Conservation (phyloP, 768 basidiomycete genomes). For the Kwoniella bestiolae region DNA sequence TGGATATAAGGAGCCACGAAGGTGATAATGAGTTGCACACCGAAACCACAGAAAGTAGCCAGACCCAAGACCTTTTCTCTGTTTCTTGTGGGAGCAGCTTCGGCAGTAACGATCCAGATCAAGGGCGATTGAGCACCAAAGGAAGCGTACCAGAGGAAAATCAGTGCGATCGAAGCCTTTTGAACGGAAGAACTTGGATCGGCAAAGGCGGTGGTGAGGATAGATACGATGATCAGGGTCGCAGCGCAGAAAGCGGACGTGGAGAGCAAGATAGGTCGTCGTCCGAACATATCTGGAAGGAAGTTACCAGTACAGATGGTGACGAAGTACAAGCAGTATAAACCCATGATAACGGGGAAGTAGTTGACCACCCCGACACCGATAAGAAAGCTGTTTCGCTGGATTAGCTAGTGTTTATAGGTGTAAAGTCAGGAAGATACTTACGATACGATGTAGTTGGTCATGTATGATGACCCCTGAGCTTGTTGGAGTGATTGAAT, state of each 20-base stretch:
- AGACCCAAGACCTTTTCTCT: constrained; percentile 39
- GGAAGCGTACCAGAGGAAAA: constrained; percentile 29
- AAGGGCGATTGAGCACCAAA: constrained; percentile 37
- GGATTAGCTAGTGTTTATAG: too few relatives aligned
- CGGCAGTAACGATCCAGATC: constrained; percentile 35
- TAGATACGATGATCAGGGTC: constrained; percentile 28
- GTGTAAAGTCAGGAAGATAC: too few relatives aligned
- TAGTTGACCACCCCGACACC: constrained; percentile 18
- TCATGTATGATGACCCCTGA: constrained; percentile 24
- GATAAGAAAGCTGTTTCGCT: constrained; percentile 10
- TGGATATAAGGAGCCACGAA: constrained; percentile 47
- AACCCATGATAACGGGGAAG: constrained; percentile 16
- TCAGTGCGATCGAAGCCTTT: constrained; percentile 16
- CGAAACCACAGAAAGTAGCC: constrained; percentile 29
- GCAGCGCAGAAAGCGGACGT: constrained; percentile 32
- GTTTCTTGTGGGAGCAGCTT: constrained; percentile 28
- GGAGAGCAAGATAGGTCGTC: constrained; percentile 29
- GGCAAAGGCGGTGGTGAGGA: constrained; percentile 28
- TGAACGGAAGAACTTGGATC: constrained; percentile 5
- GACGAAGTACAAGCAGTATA: constrained; percentile 27
- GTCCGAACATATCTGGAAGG: constrained; percentile 34
- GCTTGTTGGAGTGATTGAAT: constrained; percentile 24
- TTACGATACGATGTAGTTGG: constrained; percentile 27
- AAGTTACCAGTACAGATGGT: constrained; percentile 35
- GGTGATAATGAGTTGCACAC: constrained; percentile 28